Evolutionary conservation across 768 basidiomycete genomes (phyloP).

Genomic region (Boletus pseudo-olivaceus): DNA sequence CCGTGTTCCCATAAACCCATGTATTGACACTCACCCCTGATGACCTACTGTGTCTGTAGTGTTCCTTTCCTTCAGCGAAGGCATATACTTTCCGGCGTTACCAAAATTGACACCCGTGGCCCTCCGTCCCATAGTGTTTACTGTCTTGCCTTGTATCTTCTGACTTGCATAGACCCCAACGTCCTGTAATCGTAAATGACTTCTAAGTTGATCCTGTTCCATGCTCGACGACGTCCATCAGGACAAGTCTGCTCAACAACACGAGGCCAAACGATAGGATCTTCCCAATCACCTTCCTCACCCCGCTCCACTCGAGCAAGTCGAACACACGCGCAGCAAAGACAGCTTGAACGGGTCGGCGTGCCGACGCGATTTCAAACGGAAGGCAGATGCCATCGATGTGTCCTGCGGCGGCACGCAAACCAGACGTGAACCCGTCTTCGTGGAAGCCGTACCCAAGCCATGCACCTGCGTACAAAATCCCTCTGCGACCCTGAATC

Average conservation of each 20-base stretch:
- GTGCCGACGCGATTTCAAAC: conserved; percentile 43
- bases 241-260: conserved; percentile 1
- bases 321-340: conserved; percentile 37
- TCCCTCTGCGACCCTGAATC: conserved; percentile 61
- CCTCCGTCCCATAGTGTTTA: background rate
- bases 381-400: conserved; percentile 34
- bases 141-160: background rate
- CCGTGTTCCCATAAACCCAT: background rate
- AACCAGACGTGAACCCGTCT: conserved; percentile 60
- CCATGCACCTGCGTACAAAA: conserved; percentile 70
- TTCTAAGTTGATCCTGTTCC: background rate
- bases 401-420: conserved; percentile 32
- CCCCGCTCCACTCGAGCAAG: conserved; percentile 35
- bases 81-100: background rate
- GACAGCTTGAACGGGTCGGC: conserved; percentile 23
- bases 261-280: conserved; percentile 16
- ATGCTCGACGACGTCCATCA: background rate
- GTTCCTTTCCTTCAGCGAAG: background rate
- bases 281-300: conserved; percentile 31
- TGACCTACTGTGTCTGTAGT: conserved; percentile 6
- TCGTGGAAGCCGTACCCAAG: conserved; percentile 80
- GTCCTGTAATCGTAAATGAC: conserved; percentile 5
- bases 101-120: background rate
- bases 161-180: conserved; percentile 1
- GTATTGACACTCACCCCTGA: background rate